These are phyloP conservation scores for Kwoniella heveanensis DNA, from an alignment of 768 basidiomycete genomes.

Conservation along the genomic window DNA sequence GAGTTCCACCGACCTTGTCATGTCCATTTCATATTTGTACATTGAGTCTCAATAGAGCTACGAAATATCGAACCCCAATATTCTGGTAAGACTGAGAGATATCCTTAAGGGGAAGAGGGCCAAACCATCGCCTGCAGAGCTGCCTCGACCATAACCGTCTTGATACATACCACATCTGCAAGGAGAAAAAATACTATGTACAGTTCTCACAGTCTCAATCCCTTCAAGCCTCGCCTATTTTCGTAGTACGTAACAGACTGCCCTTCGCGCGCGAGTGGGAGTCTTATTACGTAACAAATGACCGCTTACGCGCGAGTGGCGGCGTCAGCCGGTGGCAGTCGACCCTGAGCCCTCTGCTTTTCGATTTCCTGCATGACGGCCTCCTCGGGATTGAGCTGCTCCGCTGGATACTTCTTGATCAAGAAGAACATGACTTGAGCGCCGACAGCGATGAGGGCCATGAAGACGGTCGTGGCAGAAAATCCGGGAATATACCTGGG, in stretches of 20 bases:
- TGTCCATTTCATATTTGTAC: neutral
- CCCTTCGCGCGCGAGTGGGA: too few relatives aligned
- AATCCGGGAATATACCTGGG: slow-evolving; percentile 54
- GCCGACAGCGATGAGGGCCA: slow-evolving; percentile 38
- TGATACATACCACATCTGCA: too few relatives aligned
- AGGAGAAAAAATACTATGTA: too few relatives aligned
- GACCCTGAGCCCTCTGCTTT: slow-evolving; percentile 29
- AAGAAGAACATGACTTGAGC: slow-evolving; percentile 43
- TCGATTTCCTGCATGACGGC: slow-evolving; percentile 43
- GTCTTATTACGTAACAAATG: too few relatives aligned
- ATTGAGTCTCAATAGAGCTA: neutral
- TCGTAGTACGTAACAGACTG: too few relatives aligned
- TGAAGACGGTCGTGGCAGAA: slow-evolving; percentile 50
- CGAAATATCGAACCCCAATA: too few relatives aligned
- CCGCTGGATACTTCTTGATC: slow-evolving; percentile 48
- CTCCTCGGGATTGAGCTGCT: slow-evolving; percentile 37
- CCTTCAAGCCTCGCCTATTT: too few relatives aligned
- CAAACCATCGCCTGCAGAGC: too few relatives aligned
- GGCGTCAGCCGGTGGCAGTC: neutral
- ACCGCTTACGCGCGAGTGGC: neutral
- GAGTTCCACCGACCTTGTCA: neutral
- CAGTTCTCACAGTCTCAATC: too few relatives aligned
- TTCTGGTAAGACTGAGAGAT: too few relatives aligned
- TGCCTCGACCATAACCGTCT: too few relatives aligned
- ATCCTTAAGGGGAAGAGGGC: too few relatives aligned